A percentile compares a stretch with the other conserved stretches of the same genome.
Conservation (phyloP, 495 filamentous ascomycete species). For the Aspergillus conjunctus region DNA sequence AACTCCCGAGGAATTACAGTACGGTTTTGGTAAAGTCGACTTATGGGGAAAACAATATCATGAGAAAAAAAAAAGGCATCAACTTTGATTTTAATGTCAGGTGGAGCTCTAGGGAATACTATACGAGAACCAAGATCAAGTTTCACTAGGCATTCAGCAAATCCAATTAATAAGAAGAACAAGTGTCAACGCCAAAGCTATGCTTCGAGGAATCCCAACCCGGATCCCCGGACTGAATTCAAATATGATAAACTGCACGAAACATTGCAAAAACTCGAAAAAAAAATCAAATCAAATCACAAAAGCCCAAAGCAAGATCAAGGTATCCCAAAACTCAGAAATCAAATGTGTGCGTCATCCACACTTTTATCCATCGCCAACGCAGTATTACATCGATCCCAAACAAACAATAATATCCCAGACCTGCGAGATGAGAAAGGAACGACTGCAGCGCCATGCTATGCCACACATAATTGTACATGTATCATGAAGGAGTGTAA, state of each 20-base stretch:
- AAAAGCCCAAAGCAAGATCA: conserved; percentile 10
- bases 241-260: not conserved
- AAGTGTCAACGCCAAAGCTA: conserved; percentile 20
- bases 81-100: not conserved
- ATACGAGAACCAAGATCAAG: not conserved
- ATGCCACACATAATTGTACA: conserved; percentile 48
- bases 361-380: conserved; percentile 26
- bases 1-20: not conserved
- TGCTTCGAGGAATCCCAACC: conserved; percentile 11
- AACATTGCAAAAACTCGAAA: not conserved
- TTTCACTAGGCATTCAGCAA: no score
- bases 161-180: not conserved
- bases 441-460: conserved; percentile 51
- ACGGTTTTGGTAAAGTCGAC: no score
- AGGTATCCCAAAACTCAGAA: conserved; percentile 21
- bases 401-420: conserved; percentile 23
- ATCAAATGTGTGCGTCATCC: conserved; percentile 19
- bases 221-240: no score
- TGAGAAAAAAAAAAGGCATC: not conserved
- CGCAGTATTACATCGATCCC: conserved; percentile 35
- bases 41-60: not conserved
- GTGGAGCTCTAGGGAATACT: not conserved
- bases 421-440: conserved; percentile 46
- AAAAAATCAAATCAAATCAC: conserved; percentile 8
- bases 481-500: conserved; percentile 39